Evolutionary conservation across 202 grass and related monocot genomes (phyloP), one percentile per base, ranked within the genome.

Genomic region (Zizania palustris): DNA sequence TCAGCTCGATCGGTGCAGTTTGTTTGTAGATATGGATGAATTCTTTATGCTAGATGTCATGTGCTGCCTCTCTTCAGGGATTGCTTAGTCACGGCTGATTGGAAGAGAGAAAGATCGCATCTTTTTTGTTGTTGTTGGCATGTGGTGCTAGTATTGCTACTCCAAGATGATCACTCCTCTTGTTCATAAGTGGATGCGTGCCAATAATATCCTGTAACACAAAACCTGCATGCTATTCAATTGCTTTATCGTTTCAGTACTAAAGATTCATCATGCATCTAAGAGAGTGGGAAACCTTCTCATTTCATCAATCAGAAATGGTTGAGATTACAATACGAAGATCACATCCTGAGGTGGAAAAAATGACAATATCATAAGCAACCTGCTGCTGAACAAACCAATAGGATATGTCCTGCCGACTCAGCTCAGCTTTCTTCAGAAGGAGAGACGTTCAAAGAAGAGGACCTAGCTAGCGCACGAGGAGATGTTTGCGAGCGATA

Each of bases 81-180:
- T 28, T 28, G 28, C 44, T 61, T 60, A 14, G 3, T 14, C 22
- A 50, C 21, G 45, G 21, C 0, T 59, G 53, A 60, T 61, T 71
- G 66, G 54, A 38, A 10, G 51, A 54, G 3, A 9, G n/a, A 54
- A 19, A 54, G 6, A 19, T 28, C 3, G 3, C 19, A 16, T 48
- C n/a, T 56, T 73, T 19, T 4, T 64, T n/a, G n/a, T 20, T 63
- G 10, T 54, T 14, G 44, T 11, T 28, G 28, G 28, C 28, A 4
- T 56, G 15, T 42, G 35, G 9, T 43, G 28, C 41, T 46, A 28
- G 28, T 28, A 0, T 28, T 28, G 28, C 50, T 20, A 48, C 4
- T 73, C 46, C 58, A 43, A 72, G 78, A 63, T 65, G 6, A 46
- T 48, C 46, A 5, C 6, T 73, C 9, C 4, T 63, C 43, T 28